Percentiles rank a stretch among this genome's conserved stretches.
These are phyloP conservation scores for Suhomyces panamericanus DNA, from an alignment of 1,139 yeast genomes.

Conservation along the genomic window DNA sequence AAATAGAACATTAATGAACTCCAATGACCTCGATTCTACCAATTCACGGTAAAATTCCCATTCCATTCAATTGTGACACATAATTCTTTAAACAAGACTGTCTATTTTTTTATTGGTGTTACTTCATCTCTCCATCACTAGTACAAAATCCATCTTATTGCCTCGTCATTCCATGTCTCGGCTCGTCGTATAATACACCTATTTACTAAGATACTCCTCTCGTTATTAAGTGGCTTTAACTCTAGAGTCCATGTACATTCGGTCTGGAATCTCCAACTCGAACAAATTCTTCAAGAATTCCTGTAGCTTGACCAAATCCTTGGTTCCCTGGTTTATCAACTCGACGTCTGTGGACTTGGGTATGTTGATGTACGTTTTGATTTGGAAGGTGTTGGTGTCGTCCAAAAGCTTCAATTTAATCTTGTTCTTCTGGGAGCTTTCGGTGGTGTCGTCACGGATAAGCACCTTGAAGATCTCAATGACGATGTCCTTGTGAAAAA, in stretches of 20 bases:
- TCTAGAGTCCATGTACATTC: constrained; percentile 79
- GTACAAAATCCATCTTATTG: too few relatives aligned
- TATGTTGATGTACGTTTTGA: constrained; percentile 70
- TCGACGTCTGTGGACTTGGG: constrained; percentile 76
- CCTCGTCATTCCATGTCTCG: too few relatives aligned
- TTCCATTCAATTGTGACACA: too few relatives aligned
- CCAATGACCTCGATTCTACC: too few relatives aligned
- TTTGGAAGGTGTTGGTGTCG: constrained; percentile 55
- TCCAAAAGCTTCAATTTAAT: constrained; percentile 51
- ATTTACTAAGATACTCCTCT: background rate
- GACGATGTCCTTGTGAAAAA: constrained; percentile 63
- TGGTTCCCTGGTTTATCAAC: constrained; percentile 62
- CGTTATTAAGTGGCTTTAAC: constrained; percentile 15
- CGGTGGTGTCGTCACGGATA: constrained; percentile 38
- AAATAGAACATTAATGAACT: too few relatives aligned
- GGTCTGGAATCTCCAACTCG: constrained; percentile 69
- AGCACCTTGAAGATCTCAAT: constrained; percentile 59
- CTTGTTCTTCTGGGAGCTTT: constrained; percentile 20
- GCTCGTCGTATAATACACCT: background rate
- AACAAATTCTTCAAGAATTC: constrained; percentile 66
- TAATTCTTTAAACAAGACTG: too few relatives aligned
- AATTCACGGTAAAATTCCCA: too few relatives aligned
- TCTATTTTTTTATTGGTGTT: too few relatives aligned
- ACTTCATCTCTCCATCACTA: too few relatives aligned
- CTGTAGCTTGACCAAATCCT: constrained; percentile 61